Conservation (phyloP, 208 protist genomes). For the Tritrichomonas musculus region DNA sequence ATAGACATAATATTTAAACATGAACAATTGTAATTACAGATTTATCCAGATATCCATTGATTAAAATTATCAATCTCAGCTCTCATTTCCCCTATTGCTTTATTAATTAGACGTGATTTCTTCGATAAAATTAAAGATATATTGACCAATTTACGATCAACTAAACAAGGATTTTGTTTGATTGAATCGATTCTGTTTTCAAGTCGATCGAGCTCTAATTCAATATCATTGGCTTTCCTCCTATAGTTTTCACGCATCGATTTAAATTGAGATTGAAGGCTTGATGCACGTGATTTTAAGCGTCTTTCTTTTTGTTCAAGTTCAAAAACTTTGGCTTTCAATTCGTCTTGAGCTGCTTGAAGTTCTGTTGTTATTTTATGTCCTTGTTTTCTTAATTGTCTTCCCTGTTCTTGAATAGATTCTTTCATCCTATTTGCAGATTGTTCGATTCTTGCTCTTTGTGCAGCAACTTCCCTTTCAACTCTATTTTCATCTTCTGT, state of each 20-base stretch:
- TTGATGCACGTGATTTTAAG: not conserved
- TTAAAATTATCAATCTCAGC: not conserved
- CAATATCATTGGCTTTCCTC: not conserved
- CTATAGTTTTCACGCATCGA: not conserved
- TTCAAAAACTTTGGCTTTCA: not conserved
- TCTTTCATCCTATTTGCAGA: not conserved
- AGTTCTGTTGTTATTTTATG: not conserved
- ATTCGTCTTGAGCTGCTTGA: not conserved
- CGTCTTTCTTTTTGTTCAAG: not conserved
- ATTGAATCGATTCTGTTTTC: slow-evolving; percentile 29
- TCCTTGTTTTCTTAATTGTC: not conserved
- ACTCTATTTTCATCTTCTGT: not conserved
- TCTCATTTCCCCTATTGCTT: slow-evolving; percentile 17
- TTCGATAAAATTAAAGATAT: not conserved
- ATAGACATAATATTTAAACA: too few relatives aligned
- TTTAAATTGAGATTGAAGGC: not conserved
- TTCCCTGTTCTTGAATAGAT: slow-evolving; percentile 15
- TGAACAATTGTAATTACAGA: too few relatives aligned
- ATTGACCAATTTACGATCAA: not conserved
- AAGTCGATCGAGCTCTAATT: not conserved
- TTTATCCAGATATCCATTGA: too few relatives aligned
- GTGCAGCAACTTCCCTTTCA: not conserved
- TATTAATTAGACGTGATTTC: not conserved
- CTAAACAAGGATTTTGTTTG: not conserved
- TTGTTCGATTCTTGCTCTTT: not conserved